Evolutionary conservation across 805 yeast species (phyloP).

Genomic region (Ogataea philodendri): DNA sequence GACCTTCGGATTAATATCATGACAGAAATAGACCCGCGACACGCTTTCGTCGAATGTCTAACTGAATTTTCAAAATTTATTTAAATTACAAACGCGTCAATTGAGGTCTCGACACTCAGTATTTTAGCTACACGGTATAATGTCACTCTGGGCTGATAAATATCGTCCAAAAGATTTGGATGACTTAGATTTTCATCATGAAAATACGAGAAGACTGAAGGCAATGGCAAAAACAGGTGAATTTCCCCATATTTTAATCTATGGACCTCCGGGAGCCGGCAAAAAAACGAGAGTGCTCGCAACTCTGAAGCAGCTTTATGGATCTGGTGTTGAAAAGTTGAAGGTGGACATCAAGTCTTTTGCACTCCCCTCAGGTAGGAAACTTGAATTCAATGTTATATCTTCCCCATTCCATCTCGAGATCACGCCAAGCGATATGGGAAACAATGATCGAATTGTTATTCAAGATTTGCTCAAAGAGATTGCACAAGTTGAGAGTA

Average conservation of each 20-base stretch:
- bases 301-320: constrained; percentile 75
- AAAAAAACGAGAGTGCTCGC: constrained; percentile 91
- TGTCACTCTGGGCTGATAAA: constrained; percentile 97
- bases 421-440: constrained; percentile 96
- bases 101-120: not conserved
- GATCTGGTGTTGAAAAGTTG: constrained; percentile 75
- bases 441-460: constrained; percentile 90
- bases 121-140: constrained; percentile 25
- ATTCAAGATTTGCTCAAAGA: constrained; percentile 93
- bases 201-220: constrained; percentile 59
- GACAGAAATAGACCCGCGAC: too few relatives aligned
- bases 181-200: constrained; percentile 63
- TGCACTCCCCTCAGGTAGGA: constrained; percentile 67
- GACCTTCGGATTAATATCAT: too few relatives aligned
- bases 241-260: constrained; percentile 87
- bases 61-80: too few relatives aligned
- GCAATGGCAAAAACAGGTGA: constrained; percentile 62
- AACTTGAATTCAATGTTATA: constrained; percentile 89
- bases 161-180: constrained; percentile 74
- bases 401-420: constrained; percentile 89
- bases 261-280: constrained; percentile 97
- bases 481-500: constrained; percentile 92
- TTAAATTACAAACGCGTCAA: constrained; percentile 3
- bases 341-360: constrained; percentile 90
- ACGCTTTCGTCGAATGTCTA: too few relatives aligned